Evolutionary conservation across 208 protist genomes (phyloP).

Genomic region (Leishmania aethiopica): DNA sequence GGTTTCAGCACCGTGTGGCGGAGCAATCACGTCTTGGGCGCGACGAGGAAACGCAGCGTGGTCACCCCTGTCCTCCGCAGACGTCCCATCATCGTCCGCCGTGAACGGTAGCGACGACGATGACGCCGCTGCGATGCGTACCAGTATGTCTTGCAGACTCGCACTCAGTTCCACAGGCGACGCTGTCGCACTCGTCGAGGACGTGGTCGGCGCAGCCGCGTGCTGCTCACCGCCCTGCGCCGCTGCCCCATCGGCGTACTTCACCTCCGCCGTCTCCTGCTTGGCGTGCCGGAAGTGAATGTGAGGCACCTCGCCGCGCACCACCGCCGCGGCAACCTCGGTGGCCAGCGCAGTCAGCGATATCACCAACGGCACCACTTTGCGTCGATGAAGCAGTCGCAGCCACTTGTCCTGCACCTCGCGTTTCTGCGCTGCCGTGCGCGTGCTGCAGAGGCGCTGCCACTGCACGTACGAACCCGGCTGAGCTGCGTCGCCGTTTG

Average conservation of each 20-base stretch:
- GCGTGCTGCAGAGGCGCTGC: slow-evolving; percentile 14
- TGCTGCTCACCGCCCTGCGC: neutral
- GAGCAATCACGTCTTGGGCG: neutral
- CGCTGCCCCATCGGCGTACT: neutral
- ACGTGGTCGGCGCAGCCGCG: neutral
- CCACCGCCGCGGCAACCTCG: slow-evolving; percentile 32
- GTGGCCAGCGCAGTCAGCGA: slow-evolving; percentile 45
- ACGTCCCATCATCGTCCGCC: neutral
- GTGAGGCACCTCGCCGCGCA: slow-evolving; percentile 19
- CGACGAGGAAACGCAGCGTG: neutral
- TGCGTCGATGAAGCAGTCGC: slow-evolving; percentile 63
- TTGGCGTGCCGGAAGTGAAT: neutral
- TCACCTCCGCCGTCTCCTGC: neutral
- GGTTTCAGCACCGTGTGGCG: neutral
- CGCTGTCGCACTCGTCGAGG: neutral
- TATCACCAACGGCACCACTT: slow-evolving; percentile 58
- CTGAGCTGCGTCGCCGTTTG: neutral
- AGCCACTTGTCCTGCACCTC: slow-evolving; percentile 62
- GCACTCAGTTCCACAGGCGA: slow-evolving; percentile 1
- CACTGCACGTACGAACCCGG: slow-evolving; percentile 2
- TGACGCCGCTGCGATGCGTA: neutral
- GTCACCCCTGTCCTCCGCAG: neutral
- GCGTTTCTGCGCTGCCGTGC: slow-evolving; percentile 27
- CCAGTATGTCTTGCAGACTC: neutral
- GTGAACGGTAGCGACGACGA: neutral